Evolutionary conservation across 2,329 filamentous ascomycete genomes (phyloP), one percentile per base, ranked within the genome.

Genomic region (Fusarium sambucinum): DNA sequence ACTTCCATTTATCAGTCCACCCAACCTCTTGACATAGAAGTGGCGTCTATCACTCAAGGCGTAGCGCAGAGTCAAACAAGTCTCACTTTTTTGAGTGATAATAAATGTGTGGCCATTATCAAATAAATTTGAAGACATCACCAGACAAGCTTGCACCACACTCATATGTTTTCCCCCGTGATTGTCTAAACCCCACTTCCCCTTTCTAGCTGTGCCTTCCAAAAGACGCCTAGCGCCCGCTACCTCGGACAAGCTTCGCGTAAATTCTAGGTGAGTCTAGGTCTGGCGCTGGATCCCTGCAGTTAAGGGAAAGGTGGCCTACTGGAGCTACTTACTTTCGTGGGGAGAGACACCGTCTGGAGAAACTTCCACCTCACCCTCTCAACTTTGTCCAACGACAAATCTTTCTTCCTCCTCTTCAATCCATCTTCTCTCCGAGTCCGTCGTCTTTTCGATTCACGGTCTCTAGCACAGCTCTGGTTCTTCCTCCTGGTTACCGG

Each of bases 291-390:
- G 53, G 42, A 62, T 58, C 74, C 70, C 63, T 72, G 69, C 66
- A 65, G 59, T 57, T 57, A 55, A 66, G 62, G 47, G 62, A 68
- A 59, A 69, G 65, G 63, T 68, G 66, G 63, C 69, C 66, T 68
- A 66, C 66, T 63, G 40, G 51, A 54, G 51, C 38, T 38, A 32
- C 32, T 16, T 33, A 33, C 32, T 60, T 66, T 65, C 72, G 69
- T 76, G 72, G 73, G 74, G 75, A 73, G 72, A 73, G 68, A 41
- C 41, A 56, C 52, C 59, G 41, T 65, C 74, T 77, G 70, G 77
- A 76, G 74, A 78, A 80, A 77, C 78, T 80, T 80, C 79, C 78
- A 80, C 79, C 75, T 81, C 77, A 80, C 76, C 78, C 75, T 80
- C 73, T 80, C 73, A 79, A 74, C 69, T 64, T 64, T 73, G 56